A percentile compares a stretch with the other conserved stretches of the same genome.
These are phyloP conservation scores for Monilinia laxa DNA, from an alignment of 2,329 filamentous ascomycete species.

Conservation along the genomic window DNA sequence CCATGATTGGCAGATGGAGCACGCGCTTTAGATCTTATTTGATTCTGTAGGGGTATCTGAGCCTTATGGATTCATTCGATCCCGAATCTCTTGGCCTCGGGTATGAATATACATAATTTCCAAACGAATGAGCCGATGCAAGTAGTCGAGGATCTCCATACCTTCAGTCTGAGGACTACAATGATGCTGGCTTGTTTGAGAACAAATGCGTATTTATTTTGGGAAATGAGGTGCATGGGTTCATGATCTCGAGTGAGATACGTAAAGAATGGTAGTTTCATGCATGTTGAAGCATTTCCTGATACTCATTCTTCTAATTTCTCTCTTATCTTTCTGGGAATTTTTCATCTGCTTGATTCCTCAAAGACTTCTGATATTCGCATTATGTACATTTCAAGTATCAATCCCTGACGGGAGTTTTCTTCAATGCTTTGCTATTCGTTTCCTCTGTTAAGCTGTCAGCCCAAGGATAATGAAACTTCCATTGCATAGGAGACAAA, in stretches of 20 bases:
- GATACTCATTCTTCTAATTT: neutral
- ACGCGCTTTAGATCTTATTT: neutral
- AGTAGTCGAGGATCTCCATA: neutral
- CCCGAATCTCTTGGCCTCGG: neutral
- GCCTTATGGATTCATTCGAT: neutral
- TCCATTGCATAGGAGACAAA: neutral
- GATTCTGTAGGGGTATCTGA: neutral
- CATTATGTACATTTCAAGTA: neutral
- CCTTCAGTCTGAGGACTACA: neutral
- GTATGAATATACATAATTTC: neutral
- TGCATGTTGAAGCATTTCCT: neutral
- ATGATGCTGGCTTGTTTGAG: neutral
- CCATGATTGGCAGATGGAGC: neutral
- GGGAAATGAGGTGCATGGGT: no score
- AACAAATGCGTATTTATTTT: neutral
- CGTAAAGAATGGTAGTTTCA: neutral
- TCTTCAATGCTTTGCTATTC: neutral
- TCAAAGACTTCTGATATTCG: neutral
- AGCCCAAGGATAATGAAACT: neutral
- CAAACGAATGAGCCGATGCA: neutral
- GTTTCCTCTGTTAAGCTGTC: neutral
- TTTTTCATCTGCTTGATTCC: neutral
- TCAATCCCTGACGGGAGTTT: neutral
- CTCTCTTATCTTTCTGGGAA: neutral
- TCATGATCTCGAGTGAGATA: neutral